These are phyloP conservation scores for Tillandsia fasciculata DNA, from an alignment of 176 grass and related monocot species.

Conservation along the genomic window DNA sequence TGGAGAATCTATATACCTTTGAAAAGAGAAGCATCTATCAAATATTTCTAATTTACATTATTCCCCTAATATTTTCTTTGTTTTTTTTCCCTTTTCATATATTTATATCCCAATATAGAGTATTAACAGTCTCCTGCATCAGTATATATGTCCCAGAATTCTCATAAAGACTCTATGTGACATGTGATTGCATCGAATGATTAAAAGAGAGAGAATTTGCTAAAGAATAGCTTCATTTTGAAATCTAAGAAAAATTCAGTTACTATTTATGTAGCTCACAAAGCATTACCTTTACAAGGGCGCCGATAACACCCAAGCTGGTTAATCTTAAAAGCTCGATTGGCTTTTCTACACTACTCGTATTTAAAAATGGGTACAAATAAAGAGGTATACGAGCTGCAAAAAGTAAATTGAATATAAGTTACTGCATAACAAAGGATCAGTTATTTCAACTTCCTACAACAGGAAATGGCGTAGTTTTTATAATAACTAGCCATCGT, in stretches of 20 bases:
- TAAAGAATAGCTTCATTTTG: no score
- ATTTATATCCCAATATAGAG: no score
- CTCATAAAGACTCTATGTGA: no score
- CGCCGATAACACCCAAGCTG: constrained; percentile 8
- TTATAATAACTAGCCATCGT: neutral
- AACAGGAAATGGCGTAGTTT: neutral
- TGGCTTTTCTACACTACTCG: neutral
- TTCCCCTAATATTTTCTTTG: no score
- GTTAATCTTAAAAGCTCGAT: constrained; percentile 4
- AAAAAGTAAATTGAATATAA: neutral
- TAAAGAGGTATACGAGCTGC: constrained; percentile 7
- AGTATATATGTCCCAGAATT: no score
- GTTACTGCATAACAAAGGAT: neutral
- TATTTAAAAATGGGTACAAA: constrained; percentile 4
- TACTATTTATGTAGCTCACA: neutral
- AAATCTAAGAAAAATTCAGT: no score
- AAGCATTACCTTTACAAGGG: constrained; percentile 1
- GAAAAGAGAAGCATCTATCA: no score
- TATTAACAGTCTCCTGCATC: no score
- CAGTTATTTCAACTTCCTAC: neutral
- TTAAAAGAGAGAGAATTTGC: no score
- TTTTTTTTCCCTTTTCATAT: neutral
- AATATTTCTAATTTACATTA: no score
- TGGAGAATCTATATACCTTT: no score
- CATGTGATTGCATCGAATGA: no score